phyloP scores from a whole-genome alignment of 176 grass and related monocot genomes.

The Rhynchospora pubera region DNA sequence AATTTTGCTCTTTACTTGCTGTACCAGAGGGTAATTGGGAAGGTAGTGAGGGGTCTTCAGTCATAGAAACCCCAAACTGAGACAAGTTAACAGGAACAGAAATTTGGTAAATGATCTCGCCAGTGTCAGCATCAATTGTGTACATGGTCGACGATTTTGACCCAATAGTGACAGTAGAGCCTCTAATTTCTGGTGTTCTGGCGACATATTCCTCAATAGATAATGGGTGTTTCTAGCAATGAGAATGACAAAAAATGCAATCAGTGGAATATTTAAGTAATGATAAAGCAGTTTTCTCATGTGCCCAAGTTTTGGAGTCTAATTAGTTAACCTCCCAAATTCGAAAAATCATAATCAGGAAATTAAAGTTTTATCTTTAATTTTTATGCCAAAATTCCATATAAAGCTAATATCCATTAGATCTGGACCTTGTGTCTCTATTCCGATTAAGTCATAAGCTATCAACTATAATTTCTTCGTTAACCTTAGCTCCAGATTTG shows the following conservation, averaged over 20 bases:
- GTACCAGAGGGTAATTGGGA: conserved; percentile 47
- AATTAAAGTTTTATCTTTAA: background rate
- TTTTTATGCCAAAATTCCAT: background rate
- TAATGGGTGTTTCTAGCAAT: conserved; percentile 59
- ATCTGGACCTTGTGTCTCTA: background rate
- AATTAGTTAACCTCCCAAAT: background rate
- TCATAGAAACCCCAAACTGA: conserved; percentile 35
- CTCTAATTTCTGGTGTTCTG: conserved; percentile 63
- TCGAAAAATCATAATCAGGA: background rate
- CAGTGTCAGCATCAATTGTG: conserved; percentile 55
- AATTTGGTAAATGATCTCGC: conserved; percentile 68
- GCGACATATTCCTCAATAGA: conserved; percentile 73
- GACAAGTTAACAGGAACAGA: conserved; percentile 41
- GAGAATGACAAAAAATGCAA: conserved; percentile 17
- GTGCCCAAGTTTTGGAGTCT: background rate
- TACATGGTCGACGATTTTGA: conserved; percentile 78
- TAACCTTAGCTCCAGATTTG: background rate
- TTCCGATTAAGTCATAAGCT: background rate
- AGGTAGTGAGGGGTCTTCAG: conserved; percentile 40
- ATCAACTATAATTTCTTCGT: background rate
- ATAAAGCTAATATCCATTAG: background rate
- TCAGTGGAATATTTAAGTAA: background rate
- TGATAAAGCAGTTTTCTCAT: background rate
- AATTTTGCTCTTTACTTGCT: conserved; percentile 14
- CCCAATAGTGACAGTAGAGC: conserved; percentile 74